Base-by-base conservation (phyloP, 2,329 filamentous ascomycete genomes). In the Amylocarpus encephaloides region DNA sequence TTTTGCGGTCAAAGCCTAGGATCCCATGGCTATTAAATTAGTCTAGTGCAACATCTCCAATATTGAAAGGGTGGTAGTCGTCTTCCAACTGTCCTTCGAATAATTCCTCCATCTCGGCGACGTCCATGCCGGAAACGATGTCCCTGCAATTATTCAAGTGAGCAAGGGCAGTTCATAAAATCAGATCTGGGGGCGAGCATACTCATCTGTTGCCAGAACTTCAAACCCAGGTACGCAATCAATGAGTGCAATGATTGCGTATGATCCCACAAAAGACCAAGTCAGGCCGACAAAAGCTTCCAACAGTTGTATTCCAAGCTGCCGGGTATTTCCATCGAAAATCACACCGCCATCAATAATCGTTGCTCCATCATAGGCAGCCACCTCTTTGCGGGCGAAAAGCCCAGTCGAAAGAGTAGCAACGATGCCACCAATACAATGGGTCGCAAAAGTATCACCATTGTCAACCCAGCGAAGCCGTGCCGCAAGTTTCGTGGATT, bases 391-490 rank as follows among this genome's bases (percentile, higher is more conserved):
- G 38, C 67, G 65, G 2, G 74, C 75, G 60, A 78, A 77, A 15
- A 76, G 64, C 0, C 75, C 75, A 0, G 75, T 78, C 3, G 68
- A 67, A 11, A 78, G 70, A 0, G 75, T 78, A 0, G 73, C 75
- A 0, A 74, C 60, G 5, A 77, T 65, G 0, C 75, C 75, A 15
- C 75, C 75, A 10, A 78, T 64, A 55, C 75, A 78, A 52, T 78
- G 75, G 3, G 74, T 78, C 5, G 75, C 76, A 58, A 78, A 78
- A 0, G 74, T 77, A 59, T 78, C 75, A 1, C 74, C 75, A 52
- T 77, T 76, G 53, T 78, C 75, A 0, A 78, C 75, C 75, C 74
- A 79, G 32, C 70, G 64, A 63, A 68, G 70, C 2, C 66, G 62
- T n/a, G 67, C 62, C 5, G 75, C 75, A 29, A 70, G 64, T 12